Base-by-base conservation (phyloP, 1,139 yeast genomes). In the Zygotorulaspora mrakii region DNA sequence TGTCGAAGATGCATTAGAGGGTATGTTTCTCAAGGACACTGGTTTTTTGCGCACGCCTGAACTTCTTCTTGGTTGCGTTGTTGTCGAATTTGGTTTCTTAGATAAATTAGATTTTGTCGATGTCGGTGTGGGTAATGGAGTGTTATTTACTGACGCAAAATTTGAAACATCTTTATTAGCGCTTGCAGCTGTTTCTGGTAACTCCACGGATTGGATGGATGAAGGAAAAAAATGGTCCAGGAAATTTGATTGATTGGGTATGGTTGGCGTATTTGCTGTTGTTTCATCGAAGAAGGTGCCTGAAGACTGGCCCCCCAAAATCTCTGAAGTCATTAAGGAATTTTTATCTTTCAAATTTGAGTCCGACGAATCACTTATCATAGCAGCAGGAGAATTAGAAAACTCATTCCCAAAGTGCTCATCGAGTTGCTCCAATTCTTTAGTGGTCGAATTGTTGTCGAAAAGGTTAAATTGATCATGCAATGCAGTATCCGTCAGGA, bases 41-140 rank as follows among this genome's bases (percentile, higher is more conserved):
- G 46, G 38, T 17, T 32, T 33, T 31, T 42, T 42, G 36, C 37
- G 37, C 9, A 42, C 43, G 4, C 46, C 46, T 2, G 46, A 42
- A 5, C 43, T 37, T 12, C 46, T 33, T 9, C 46, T 31, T 12
- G 36, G 14, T 28, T 35, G 42, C 10, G 32, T 17, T 2, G 22
- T 29, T 6, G 37, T 39, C 5, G 35, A 17, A 10, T 31, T 23
- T 21, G 31, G 23, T 25, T 36, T 36, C 34, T 36, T 36, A 18
- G 17, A 6, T n/a, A n/a, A n/a, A n/a, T n/a, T n/a, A 16, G 22
- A 16, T 17, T 32, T 32, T 5, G 18, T 9, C 7, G 29, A 30
- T 3, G 29, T 21, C 5, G 37, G 33, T 16, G 30, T 7, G 9
- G 36, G 35, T 1, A 33, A 23, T n/a, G 38, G 40, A 5, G 26